Evolutionary conservation across 2,329 filamentous ascomycete genomes (phyloP), one percentile per base, ranked within the genome.

Genomic region (Sclerotinia borealis): DNA sequence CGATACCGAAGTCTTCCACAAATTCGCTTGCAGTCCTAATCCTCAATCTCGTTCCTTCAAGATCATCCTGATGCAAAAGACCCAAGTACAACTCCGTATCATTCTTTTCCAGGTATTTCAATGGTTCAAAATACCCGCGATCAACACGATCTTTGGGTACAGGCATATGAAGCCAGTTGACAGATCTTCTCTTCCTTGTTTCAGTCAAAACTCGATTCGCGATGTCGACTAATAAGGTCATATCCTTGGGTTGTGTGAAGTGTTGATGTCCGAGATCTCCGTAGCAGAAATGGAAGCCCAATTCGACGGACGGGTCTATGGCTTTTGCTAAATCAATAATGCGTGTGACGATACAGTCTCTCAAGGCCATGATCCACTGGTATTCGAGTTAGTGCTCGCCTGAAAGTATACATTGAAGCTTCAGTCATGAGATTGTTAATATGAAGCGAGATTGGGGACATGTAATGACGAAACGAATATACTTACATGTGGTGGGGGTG

Each of bases 261-360:
- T 80, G 79, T 56, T 71, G 69, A 68, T 80, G 78, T 1, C 72
- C 69, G 5, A 77, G 70, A 64, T 81, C 79, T 15, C 79, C 79
- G 66, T 81, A 81, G 70, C 80, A 81, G 25, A 81, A 72, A 68
- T 81, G 79, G 37, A 78, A 73, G 0, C 78, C 79, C 61, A 81
- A 51, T 45, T 78, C 73, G 1, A 80, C 76, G 64, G 75, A 72
- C 7, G 68, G 37, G 39, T 74, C 69, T 5, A 80, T 71, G 10
- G 68, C 67, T 9, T 68, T 66, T 8, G 73, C 70, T 61, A 78
- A 65, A 2, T 72, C 67, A 3, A 69, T 59, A 10, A 77, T 65
- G 15, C 77, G 71, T 7, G 74, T 69, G 10, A 76, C 66, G 19
- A 78, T 68, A 4, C 75, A 76, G 27, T 74, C 63, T 50, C 73